Percentiles rank a stretch among this genome's conserved stretches.
Conservation (phyloP, 192 early-diverging fungal species). For the Coemansia interrupta region DNA sequence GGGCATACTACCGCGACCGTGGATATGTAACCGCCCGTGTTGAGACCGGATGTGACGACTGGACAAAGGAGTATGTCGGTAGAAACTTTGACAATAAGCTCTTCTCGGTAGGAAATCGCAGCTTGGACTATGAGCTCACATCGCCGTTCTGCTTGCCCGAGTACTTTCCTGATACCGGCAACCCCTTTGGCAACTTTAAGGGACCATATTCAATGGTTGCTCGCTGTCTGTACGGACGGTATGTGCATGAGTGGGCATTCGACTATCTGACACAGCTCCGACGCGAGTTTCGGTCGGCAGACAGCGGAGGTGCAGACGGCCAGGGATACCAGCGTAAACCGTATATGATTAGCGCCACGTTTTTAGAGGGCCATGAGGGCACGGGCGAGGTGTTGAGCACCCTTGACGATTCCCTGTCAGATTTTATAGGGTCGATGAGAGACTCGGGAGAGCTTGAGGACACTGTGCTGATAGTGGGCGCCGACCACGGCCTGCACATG, state of each 20-base stretch:
- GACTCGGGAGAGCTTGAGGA: conserved; percentile 39
- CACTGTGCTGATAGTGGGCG: conserved; percentile 29
- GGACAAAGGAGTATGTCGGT: conserved; percentile 50
- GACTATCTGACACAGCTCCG: conserved; percentile 40
- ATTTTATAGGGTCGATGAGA: conserved; percentile 26
- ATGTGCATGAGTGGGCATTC: conserved; percentile 46
- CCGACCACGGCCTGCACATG: conserved; percentile 50
- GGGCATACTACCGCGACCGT: conserved; percentile 57
- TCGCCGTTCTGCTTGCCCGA: conserved; percentile 59
- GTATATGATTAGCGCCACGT: conserved; percentile 32
- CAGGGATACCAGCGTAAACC: conserved; percentile 6
- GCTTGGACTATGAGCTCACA: conserved; percentile 55
- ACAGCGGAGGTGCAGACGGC: background rate
- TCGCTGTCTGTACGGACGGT: conserved; percentile 38
- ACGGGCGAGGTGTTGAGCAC: conserved; percentile 45
- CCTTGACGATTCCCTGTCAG: conserved; percentile 19
- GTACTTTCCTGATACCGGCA: conserved; percentile 45
- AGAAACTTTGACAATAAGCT: conserved; percentile 16
- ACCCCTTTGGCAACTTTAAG: conserved; percentile 57
- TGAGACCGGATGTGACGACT: conserved; percentile 56
- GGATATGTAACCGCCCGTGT: conserved; percentile 56
- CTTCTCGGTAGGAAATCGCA: conserved; percentile 35
- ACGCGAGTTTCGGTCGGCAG: conserved; percentile 11
- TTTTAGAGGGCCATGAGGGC: conserved; percentile 48
- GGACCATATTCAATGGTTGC: conserved; percentile 38